phyloP scores from a whole-genome alignment of 1,139 yeast genomes.

The Citeromyces siamensis region DNA sequence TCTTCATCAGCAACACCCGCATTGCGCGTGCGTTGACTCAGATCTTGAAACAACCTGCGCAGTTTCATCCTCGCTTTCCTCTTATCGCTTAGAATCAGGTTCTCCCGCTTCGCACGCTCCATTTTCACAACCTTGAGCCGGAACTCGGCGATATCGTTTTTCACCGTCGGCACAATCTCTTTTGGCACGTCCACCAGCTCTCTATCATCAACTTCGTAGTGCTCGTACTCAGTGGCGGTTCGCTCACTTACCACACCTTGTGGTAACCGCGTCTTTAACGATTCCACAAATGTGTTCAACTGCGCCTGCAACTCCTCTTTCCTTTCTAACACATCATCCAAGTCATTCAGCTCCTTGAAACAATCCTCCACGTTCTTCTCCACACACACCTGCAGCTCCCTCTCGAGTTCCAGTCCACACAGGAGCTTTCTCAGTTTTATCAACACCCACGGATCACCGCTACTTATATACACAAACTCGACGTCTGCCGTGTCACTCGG shows the following conservation, averaged over 20 bases:
- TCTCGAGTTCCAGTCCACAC: neutral
- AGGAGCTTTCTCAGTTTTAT: neutral
- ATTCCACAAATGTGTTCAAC: no score
- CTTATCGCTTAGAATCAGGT: conserved; percentile 39
- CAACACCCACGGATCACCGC: neutral
- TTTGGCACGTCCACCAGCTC: conserved; percentile 56
- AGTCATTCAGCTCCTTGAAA: conserved; percentile 8
- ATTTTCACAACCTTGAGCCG: conserved; percentile 46
- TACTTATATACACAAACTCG: neutral
- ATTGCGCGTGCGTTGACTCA: conserved; percentile 10
- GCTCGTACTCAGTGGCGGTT: conserved; percentile 10
- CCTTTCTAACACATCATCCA: conserved; percentile 1
- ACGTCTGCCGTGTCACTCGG: conserved; percentile 1
- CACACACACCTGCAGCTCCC: neutral
- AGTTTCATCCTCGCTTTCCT: conserved; percentile 37
- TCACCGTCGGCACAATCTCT: conserved; percentile 42
- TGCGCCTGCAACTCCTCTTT: neutral
- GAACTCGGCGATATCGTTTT: conserved; percentile 47
- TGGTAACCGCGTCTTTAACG: no score
- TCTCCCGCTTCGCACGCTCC: conserved; percentile 42
- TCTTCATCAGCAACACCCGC: conserved; percentile 13
- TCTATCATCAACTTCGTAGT: conserved; percentile 44
- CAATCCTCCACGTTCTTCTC: conserved; percentile 4
- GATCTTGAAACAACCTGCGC: conserved; percentile 35
- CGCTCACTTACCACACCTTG: no score